phyloP scores from a whole-genome alignment of 2,329 filamentous ascomycete genomes.

The Microsporum canis region DNA sequence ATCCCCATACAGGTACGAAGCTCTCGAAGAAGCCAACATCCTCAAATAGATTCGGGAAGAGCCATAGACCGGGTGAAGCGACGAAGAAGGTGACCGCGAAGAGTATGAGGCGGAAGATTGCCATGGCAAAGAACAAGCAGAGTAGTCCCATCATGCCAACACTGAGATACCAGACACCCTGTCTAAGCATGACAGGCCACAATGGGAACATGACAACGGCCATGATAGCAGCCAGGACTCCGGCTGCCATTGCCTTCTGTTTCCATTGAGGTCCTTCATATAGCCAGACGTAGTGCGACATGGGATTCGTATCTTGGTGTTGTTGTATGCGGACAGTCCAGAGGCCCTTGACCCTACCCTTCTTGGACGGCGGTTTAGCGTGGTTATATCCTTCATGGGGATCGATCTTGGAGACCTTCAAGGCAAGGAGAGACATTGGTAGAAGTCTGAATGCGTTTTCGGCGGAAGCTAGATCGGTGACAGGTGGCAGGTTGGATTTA shows the following conservation, averaged over 20 bases:
- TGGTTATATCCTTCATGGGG: constrained; percentile 65
- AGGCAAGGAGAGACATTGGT: constrained; percentile 82
- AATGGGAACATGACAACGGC: constrained; percentile 87
- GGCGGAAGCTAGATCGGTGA: constrained; percentile 76
- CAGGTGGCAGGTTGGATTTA: constrained; percentile 76
- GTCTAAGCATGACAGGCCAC: constrained; percentile 82
- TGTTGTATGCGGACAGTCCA: constrained; percentile 95
- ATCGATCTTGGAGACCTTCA: constrained; percentile 76
- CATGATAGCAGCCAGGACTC: constrained; percentile 74
- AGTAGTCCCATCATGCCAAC: constrained; percentile 86
- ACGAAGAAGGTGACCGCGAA: constrained; percentile 88
- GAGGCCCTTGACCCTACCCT: constrained; percentile 85
- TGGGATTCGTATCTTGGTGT: constrained; percentile 62
- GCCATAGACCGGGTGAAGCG: constrained; percentile 80
- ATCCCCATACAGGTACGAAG: constrained; percentile 92
- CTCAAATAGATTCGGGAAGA: constrained; percentile 96
- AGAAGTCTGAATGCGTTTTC: constrained; percentile 93
- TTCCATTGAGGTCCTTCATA: constrained; percentile 92
- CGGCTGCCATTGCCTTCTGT: constrained; percentile 79
- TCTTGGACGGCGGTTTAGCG: constrained; percentile 51
- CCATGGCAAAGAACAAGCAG: constrained; percentile 92
- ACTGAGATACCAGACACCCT: constrained; percentile 93
- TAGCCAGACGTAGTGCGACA: constrained; percentile 88
- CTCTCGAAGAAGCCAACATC: constrained; percentile 97
- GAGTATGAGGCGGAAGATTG: constrained; percentile 87